phyloP scores from a whole-genome alignment of 2,329 filamentous ascomycete species.

The Paracamarosporium sp. region DNA sequence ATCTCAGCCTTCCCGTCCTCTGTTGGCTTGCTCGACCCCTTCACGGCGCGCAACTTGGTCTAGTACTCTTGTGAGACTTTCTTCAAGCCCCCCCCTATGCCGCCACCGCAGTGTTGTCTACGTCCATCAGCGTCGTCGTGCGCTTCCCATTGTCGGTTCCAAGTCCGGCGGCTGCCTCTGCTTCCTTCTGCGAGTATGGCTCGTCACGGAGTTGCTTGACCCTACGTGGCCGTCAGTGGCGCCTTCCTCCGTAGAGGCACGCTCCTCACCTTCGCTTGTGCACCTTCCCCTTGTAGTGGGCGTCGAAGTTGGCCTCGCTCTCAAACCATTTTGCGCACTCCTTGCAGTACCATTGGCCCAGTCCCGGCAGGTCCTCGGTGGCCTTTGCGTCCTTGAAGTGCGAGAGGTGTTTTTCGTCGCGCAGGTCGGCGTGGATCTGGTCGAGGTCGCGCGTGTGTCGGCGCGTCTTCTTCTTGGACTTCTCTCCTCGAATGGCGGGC shows the following conservation, averaged over 20 bases:
- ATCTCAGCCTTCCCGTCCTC: background rate
- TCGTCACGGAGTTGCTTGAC: conserved; percentile 82
- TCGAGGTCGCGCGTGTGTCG: conserved; percentile 78
- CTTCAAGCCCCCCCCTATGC: conserved; percentile 3
- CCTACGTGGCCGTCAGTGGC: conserved; percentile 55
- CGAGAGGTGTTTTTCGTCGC: conserved; percentile 78
- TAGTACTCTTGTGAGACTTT: too few relatives aligned
- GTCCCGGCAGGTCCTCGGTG: conserved; percentile 83
- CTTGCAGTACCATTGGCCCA: conserved; percentile 86
- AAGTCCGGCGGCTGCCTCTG: conserved; percentile 79
- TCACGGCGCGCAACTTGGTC: too few relatives aligned
- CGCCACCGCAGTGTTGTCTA: conserved; percentile 32
- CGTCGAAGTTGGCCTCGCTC: conserved; percentile 74
- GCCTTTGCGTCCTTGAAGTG: conserved; percentile 81
- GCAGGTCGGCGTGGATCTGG: conserved; percentile 85
- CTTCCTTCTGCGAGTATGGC: conserved; percentile 84
- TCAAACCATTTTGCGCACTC: conserved; percentile 98
- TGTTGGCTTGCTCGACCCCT: background rate
- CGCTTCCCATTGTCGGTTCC: conserved; percentile 70
- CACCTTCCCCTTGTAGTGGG: conserved; percentile 85
- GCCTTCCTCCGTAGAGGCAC: background rate
- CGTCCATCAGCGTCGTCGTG: conserved; percentile 40
- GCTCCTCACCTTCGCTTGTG: conserved; percentile 81
- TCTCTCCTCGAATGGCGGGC: conserved; percentile 58
- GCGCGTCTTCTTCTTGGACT: conserved; percentile 58